A percentile compares a stretch with the other conserved stretches of the same genome.
Conservation (phyloP, 192 early-diverging fungal genomes). For the Rhizoclosmatium globosum region DNA sequence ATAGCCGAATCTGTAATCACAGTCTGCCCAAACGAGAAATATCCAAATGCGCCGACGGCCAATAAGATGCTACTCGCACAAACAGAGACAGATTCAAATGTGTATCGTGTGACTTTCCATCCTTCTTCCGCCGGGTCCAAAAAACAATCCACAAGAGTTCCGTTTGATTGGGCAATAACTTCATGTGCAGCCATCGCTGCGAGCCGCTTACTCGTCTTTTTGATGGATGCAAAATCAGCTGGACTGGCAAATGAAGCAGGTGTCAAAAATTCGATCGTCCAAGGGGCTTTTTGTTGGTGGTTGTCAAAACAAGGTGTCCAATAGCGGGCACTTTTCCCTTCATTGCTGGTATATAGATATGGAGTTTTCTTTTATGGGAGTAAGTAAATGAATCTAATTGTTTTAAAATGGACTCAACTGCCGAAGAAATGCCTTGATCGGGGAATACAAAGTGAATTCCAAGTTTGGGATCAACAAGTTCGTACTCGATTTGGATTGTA, state of each 20-base stretch:
- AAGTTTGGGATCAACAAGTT: constrained; percentile 33
- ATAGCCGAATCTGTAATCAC: not conserved
- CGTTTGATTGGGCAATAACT: constrained; percentile 51
- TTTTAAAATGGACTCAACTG: constrained; percentile 29
- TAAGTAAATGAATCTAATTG: not conserved
- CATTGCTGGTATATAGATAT: constrained; percentile 53
- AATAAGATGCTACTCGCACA: constrained; percentile 48
- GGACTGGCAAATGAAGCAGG: constrained; percentile 23
- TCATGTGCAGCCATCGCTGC: constrained; percentile 11
- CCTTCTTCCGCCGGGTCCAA: constrained; percentile 29
- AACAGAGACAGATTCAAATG: constrained; percentile 33
- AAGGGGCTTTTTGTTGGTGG: constrained; percentile 47
- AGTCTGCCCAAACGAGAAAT: constrained; percentile 19
- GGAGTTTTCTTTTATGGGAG: constrained; percentile 44
- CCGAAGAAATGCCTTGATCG: constrained; percentile 27
- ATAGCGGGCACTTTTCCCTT: constrained; percentile 42
- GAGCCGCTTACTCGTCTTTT: constrained; percentile 14
- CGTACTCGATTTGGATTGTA: constrained; percentile 40
- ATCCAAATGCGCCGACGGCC: constrained; percentile 54
- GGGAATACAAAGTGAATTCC: constrained; percentile 51
- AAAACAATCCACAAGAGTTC: constrained; percentile 46
- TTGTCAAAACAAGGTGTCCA: constrained; percentile 61
- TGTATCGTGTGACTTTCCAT: constrained; percentile 45
- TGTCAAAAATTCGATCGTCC: constrained; percentile 45
- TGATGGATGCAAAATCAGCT: not conserved